phyloP scores from a whole-genome alignment of 169 alveolate genomes.

The Perkinsus marinus region DNA sequence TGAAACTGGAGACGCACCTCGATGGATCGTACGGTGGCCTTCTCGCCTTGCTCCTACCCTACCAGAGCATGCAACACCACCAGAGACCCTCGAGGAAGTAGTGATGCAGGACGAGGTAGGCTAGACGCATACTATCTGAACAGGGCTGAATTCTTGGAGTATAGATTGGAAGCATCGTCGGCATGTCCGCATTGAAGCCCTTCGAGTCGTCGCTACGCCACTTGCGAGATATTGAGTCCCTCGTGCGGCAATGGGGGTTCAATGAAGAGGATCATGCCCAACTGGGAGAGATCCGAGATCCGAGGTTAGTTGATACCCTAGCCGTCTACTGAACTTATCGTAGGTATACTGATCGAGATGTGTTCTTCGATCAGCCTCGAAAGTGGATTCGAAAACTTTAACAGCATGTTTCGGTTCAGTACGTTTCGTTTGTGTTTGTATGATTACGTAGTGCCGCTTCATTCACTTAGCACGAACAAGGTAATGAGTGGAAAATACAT shows the following conservation, averaged over 20 bases:
- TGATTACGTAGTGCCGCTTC: background rate
- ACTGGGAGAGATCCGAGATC: background rate
- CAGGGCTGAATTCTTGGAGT: too few relatives aligned
- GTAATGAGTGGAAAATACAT: background rate
- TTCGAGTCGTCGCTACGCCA: background rate
- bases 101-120: background rate
- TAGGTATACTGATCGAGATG: background rate
- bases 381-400: background rate
- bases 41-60: background rate
- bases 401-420: background rate
- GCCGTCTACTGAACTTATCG: background rate
- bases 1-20: background rate
- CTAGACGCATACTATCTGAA: background rate
- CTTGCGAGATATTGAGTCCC: background rate
- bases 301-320: background rate
- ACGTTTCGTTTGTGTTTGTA: background rate
- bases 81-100: background rate
- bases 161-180: background rate
- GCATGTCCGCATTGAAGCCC: background rate
- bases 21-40: background rate
- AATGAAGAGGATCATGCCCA: background rate
- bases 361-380: background rate
- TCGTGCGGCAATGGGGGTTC: background rate
- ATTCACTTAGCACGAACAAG: background rate
- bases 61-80: background rate